Evolutionary conservation across 768 basidiomycete species (phyloP).

Genomic region (Suillus subaureus): DNA sequence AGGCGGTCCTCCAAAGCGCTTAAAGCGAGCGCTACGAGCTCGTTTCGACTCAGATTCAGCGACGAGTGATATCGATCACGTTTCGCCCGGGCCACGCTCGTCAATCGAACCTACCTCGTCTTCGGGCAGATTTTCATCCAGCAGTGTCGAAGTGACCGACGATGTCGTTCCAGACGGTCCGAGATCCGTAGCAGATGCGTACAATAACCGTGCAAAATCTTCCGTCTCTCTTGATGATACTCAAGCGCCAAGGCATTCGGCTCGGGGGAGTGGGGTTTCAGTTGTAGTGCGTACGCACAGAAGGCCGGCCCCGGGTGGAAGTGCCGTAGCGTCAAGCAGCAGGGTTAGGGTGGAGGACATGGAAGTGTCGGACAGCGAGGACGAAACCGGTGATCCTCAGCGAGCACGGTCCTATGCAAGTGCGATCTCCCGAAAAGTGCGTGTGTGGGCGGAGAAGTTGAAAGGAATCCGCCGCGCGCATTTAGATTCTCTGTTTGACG

Average conservation of each 20-base stretch:
- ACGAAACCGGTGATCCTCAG: neutral
- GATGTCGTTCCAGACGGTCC: neutral
- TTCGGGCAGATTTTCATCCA: neutral
- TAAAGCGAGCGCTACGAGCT: neutral
- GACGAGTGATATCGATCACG: neutral
- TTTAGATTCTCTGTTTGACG: neutral
- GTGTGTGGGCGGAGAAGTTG: constrained; percentile 19
- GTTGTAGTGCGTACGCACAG: neutral
- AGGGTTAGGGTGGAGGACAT: neutral
- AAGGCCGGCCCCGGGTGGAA: neutral
- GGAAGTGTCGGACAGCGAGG: neutral
- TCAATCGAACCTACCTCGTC: neutral
- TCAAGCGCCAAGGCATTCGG: neutral
- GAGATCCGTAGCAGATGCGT: neutral
- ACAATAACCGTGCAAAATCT: neutral
- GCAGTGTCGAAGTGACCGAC: neutral
- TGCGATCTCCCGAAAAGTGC: constrained; percentile 11
- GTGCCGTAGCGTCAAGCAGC: constrained; percentile 9
- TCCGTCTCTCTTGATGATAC: neutral
- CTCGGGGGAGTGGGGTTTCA: neutral
- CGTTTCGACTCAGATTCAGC: neutral
- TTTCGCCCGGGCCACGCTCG: neutral
- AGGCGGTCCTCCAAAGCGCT: neutral
- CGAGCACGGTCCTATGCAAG: neutral
- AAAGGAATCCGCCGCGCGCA: constrained; percentile 1